Base-by-base conservation (phyloP, 345 rosid species). In the Camelina neglecta region DNA sequence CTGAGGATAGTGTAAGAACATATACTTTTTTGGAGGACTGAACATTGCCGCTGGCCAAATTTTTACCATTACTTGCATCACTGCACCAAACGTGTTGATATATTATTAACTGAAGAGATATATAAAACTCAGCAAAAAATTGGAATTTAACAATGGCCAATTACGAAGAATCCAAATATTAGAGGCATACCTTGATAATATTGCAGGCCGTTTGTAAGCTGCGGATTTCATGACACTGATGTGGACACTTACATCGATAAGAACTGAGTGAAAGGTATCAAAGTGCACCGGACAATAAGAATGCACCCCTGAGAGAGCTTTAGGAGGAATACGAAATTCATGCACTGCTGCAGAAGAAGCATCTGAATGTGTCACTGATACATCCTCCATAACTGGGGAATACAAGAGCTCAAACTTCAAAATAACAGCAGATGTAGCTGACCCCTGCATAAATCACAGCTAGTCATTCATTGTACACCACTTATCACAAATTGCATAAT, bases 281-380 rank as follows among this genome's bases (percentile, higher is more conserved):
- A 93, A 93, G 80, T 93, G 89, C 60, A 96, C 90, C 42, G 98
- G 98, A 81, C 94, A 93, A 79, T 93, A 96, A 35, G 97, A 91
- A 84, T 93, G 98, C 86, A 93, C 58, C 60, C 98, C 98, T 11
- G 87, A 79, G 76, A 96, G 98, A 65, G 99, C 98, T 81, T 89
- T 93, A 26, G 97, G 86, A 83, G 99, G 98, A 81, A 96, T 84
- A 24, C 98, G 85, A 71, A 93, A 96, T 74, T 96, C 96, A 80
- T 96, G 99, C 69, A 88, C 82, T 7, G 98, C 83, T 55, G 88
- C 94, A 74, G 93, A 78, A 73, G 75, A 76, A 79, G 85, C 76
- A 81, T 91, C 87, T 51, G 88, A 71, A 69, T 81, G 75, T 67
- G 88, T 75, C 81, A 70, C 81, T 67, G 88, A 77, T 78, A 66